These are phyloP conservation scores for Phytophthora pluvialis DNA, from an alignment of 352 stramenopile genomes.

Conservation along the genomic window DNA sequence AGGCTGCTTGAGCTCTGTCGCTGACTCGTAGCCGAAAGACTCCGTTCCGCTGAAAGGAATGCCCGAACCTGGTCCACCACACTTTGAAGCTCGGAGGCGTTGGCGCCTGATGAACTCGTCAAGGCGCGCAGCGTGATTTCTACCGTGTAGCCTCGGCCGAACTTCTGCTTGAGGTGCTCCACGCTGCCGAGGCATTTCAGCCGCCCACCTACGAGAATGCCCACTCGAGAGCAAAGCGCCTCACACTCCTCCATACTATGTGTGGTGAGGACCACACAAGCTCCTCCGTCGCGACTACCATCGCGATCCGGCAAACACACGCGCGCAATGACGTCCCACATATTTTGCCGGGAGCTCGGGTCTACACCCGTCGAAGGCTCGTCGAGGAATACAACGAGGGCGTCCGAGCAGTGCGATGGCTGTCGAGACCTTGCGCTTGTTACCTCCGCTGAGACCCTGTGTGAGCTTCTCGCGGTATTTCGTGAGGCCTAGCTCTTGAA, in stretches of 20 bases:
- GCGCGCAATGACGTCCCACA: constrained; percentile 93
- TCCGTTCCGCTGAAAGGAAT: constrained; percentile 16
- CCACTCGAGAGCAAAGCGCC: constrained; percentile 73
- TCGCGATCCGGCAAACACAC: constrained; percentile 73
- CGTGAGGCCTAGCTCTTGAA: constrained; percentile 55
- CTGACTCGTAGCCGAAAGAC: constrained; percentile 23
- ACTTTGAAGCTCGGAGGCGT: constrained; percentile 13
- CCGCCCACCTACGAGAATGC: constrained; percentile 68
- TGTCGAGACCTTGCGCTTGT: constrained; percentile 96
- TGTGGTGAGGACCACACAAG: constrained; percentile 74
- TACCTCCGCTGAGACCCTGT: constrained; percentile 49
- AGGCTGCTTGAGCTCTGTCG: constrained; percentile 12
- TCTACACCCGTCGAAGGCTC: constrained; percentile 96
- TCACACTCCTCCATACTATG: constrained; percentile 88
- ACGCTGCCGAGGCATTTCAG: constrained; percentile 85
- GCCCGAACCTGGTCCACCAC: constrained; percentile 21
- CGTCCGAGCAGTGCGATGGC: constrained; percentile 95
- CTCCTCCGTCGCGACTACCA: constrained; percentile 70
- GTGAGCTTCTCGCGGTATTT: constrained; percentile 70
- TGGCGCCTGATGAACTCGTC: constrained; percentile 16
- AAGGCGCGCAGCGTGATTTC: constrained; percentile 66
- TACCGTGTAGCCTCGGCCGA: constrained; percentile 95
- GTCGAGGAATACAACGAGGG: constrained; percentile 94
- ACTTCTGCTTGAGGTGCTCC: constrained; percentile 96
- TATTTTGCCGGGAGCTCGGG: constrained; percentile 88